Evolutionary conservation across 140 eudicot genomes (phyloP), one percentile per base, ranked within the genome.

Genomic region (Cichorium intybus): DNA sequence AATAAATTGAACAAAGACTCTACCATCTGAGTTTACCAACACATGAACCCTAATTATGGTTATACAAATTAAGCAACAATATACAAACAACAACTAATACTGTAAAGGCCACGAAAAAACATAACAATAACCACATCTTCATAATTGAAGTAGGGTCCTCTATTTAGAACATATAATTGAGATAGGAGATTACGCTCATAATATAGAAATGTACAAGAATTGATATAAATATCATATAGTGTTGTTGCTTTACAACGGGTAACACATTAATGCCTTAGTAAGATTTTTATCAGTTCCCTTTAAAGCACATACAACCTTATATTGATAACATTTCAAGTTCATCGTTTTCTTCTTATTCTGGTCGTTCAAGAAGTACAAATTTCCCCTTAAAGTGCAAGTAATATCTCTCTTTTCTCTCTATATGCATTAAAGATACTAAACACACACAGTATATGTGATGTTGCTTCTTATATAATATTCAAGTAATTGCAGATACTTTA

Each of bases 141-240:
- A 54, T 54, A 54, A 54, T 54, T 54, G 60, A 20, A 24, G 60
- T 10, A 29, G 60, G 60, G 60, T 24, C 60, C 35, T 54, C 34
- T 27, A 56, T 26, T n/a, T n/a, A 28, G n/a, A 56, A 0, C 41
- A 3, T 56, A 56, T 56, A 56, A 56, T 56, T 56, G 62, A 27
- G 33, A 15, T 28, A 28, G 2, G 15, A 56, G 34, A 56, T 35
- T 16, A 55, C 3, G 39, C 28, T 55, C 41, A 56, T 17, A 54
- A 11, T n/a, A 28, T 0, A 7, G 39, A 55, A 27, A 55, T 10
- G 16, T 7, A 28, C n/a, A 56, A 27, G 17, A 15, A 2, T 15
- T 16, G 23, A 9, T 28, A 28, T 27, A 56, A 56, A 56, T 6
- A 51, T 51, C 57, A 12, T 10, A 21, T 20, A 24, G 20, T 22